Evolutionary conservation across 2,329 filamentous ascomycete genomes (phyloP), one percentile per base, ranked within the genome.

Genomic region (Verticillium nubilum): DNA sequence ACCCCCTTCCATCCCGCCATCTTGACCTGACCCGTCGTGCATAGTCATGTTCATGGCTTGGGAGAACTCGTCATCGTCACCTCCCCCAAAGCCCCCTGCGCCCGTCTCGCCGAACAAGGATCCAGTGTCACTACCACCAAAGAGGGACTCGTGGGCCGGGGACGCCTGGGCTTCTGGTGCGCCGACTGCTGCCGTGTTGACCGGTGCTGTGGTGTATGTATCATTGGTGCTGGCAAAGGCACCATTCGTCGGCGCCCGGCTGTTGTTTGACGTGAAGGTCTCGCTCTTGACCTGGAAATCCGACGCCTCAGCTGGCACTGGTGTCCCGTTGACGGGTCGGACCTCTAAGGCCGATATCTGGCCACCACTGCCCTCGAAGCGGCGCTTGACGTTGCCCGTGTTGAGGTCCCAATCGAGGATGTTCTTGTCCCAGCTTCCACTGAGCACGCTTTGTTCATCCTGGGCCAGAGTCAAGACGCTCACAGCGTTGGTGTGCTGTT

Each of bases 331-430:
- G 58, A 89, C 80, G 2, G 95, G 94, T 3, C 95, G 84, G 60
- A 92, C 83, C 73, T 98, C 93, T 47, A 99, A 87, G 2, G 91
- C 86, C 2, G 91, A 95, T 61, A 98, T 92, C 70, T 99, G 95
- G 5, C 90, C 82, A 15, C 88, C 90, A 58, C 83, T 91, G 2
- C 89, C 88, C 54, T 88, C 86, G 68, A 95, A 99, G 4, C 83
- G 82, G 12, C 93, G 85, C 64, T 86, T 87, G 6, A 89, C 81
- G 67, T 89, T 82, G 0, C 95, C 95, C 1, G 86, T 95, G 68
- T 98, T 92, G 27, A 99, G 74, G 72, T 98, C 95, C 95, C 95
- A 99, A 70, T 98, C 93, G 58, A 92, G 84, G 1, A 98, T 88
- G 19, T 85, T 90, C 76, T 97, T 98, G 73, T 99, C 95, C 95